A percentile compares a stretch with the other conserved stretches of the same genome.
Conservation (phyloP, 1,284 basidiomycete genomes). For the Trametes pubescens region DNA sequence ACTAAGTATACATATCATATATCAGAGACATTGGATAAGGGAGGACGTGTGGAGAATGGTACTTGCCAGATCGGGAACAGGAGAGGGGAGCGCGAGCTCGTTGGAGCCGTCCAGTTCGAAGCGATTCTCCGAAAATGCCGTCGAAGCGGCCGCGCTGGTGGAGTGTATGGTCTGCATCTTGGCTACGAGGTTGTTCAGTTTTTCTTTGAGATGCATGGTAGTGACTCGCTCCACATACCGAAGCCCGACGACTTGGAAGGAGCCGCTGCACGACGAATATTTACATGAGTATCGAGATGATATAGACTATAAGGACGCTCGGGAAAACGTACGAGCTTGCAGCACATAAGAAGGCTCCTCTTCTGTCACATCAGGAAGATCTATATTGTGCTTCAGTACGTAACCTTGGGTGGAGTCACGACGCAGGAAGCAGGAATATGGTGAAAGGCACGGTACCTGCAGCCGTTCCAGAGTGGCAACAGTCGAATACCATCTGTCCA, state of each 20-base stretch:
- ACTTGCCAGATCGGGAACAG: not conserved
- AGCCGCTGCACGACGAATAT: not conserved
- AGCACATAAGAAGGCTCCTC: not conserved
- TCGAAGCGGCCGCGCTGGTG: too few species aligned
- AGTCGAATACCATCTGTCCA: constrained; percentile 1
- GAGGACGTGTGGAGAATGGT: too few species aligned
- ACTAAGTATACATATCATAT: not conserved
- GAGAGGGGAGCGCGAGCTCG: not conserved
- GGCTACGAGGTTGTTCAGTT: not conserved
- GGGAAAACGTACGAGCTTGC: not conserved
- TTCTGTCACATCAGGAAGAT: constrained; percentile 4
- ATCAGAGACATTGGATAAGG: not conserved
- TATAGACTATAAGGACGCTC: not conserved
- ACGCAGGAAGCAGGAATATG: too few species aligned
- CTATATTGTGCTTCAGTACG: not conserved
- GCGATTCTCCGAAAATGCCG: not conserved
- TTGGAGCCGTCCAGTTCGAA: not conserved
- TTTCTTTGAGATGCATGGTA: not conserved
- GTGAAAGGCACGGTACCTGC: not conserved
- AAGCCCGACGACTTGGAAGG: not conserved
- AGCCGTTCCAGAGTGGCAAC: constrained; percentile 4
- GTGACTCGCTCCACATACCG: not conserved
- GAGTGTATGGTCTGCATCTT: constrained; percentile 8
- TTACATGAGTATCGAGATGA: not conserved
- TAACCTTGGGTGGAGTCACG: not conserved